Conservation (phyloP, 768 basidiomycete species). For the Auricularia heimuer region DNA sequence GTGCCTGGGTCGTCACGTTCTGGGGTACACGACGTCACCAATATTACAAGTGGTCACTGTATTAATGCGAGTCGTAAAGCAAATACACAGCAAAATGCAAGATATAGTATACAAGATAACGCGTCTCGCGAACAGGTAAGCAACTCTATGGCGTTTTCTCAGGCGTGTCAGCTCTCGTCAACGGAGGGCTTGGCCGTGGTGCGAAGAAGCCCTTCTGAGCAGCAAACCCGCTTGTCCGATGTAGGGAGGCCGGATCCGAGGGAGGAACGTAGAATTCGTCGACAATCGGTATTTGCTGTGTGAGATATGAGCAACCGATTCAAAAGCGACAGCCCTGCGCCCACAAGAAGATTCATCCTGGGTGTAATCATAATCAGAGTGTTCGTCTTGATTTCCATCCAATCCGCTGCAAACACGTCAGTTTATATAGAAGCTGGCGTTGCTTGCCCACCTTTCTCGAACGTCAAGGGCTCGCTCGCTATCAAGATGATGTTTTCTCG, state of each 20-base stretch:
- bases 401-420: conserved; percentile 53
- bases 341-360: conserved; percentile 49
- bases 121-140: not conserved
- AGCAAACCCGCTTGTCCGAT: conserved; percentile 73
- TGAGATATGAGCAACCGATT: conserved; percentile 32
- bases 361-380: conserved; percentile 92
- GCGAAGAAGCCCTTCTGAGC: conserved; percentile 78
- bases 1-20: not conserved
- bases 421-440: conserved; percentile 1
- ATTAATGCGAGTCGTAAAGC: not conserved
- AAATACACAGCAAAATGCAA: not conserved
- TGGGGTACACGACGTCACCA: not conserved
- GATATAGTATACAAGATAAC: not conserved
- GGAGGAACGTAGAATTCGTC: conserved; percentile 90
- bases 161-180: not conserved
- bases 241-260: conserved; percentile 61
- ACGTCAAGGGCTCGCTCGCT: conserved; percentile 90
- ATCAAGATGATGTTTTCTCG: conserved; percentile 94
- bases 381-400: conserved; percentile 99
- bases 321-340: not conserved
- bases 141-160: not conserved
- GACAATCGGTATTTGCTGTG: conserved; percentile 87
- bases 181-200: conserved; percentile 27
- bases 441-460: conserved; percentile 65
- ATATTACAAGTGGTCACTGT: not conserved